Evolutionary conservation across 495 filamentous ascomycete genomes (phyloP), one percentile per base, ranked within the genome.

Genomic region (Neurospora sp.): DNA sequence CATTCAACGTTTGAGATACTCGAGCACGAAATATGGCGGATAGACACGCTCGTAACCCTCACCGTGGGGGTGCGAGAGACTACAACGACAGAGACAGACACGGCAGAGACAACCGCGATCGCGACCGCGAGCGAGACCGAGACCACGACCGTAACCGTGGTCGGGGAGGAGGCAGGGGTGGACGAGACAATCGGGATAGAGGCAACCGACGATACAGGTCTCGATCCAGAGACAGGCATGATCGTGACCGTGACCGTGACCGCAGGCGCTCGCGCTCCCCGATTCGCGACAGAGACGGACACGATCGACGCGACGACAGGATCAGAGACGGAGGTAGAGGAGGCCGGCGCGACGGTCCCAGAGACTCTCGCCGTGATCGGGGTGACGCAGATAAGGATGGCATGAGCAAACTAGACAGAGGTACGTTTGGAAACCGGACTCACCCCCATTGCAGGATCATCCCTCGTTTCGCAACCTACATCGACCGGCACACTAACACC

Each of bases 151-250:
- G 75, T 9, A 74, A 75, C 15, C 77, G 77, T 24, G 79, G 54
- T 66, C 28, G 54, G 54, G 28, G 54, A 66, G 54, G 54, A 66
- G 54, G 54, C 15, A 31, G 54, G 24, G 54, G 54, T 66, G 54
- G 28, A 0, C 24, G 54, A 34, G 54, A 66, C 28, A 15, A 79
- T 70, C 77, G 78, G 39, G 79, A 84, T 66, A 76, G 80, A 24
- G 76, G 73, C 39, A 76, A 75, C 71, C 73, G 80, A 11, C 75
- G 78, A 72, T 81, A 82, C 66, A 83, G 81, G 70, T 85, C 83
- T 0, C 78, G 83, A 69, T 86, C 83, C 0, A 80, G 78, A 71
- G 82, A 85, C 45, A 76, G 78, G 34, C 78, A 66, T 19, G 54
- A 2, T 31, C 54, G 28, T 19, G 54, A 62, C 15, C 54, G 15